Conservation (phyloP, 495 filamentous ascomycete species). For the Aspergillus nidulans region DNA sequence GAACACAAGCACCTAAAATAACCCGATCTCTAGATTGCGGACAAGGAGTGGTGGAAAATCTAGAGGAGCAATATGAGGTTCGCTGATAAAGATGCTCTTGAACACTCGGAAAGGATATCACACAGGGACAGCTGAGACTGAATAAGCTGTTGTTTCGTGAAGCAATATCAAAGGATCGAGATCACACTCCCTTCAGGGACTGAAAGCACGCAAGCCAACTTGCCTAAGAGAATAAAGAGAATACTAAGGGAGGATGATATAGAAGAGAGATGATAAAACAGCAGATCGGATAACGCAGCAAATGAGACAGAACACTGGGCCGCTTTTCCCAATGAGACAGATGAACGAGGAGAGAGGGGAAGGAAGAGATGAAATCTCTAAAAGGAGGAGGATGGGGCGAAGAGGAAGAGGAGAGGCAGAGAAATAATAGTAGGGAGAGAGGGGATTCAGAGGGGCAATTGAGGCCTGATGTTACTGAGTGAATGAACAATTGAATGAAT, state of each 20-base stretch:
- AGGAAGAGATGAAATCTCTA: background rate
- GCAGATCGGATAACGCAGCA: background rate
- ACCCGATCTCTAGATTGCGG: background rate
- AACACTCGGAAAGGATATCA: no score
- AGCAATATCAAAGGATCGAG: no score
- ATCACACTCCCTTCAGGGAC: background rate
- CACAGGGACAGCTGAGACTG: no score
- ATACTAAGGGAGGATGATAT: background rate
- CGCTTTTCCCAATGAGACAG: background rate
- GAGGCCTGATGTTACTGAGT: background rate
- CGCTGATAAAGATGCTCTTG: no score
- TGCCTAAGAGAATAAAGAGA: background rate
- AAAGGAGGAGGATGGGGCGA: background rate
- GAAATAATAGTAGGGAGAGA: background rate
- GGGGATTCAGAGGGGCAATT: background rate
- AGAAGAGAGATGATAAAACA: background rate
- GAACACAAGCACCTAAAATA: background rate
- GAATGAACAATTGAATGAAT: background rate
- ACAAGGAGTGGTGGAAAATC: background rate
- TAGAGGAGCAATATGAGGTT: background rate
- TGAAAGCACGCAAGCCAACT: background rate
- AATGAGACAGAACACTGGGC: background rate
- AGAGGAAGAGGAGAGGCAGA: background rate
- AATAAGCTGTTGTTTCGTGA: no score
- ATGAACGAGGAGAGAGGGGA: background rate